A percentile compares a stretch with the other conserved stretches of the same genome.
phyloP scores from a whole-genome alignment of 495 filamentous ascomycete species.

The Hypoxylon fragiforme region DNA sequence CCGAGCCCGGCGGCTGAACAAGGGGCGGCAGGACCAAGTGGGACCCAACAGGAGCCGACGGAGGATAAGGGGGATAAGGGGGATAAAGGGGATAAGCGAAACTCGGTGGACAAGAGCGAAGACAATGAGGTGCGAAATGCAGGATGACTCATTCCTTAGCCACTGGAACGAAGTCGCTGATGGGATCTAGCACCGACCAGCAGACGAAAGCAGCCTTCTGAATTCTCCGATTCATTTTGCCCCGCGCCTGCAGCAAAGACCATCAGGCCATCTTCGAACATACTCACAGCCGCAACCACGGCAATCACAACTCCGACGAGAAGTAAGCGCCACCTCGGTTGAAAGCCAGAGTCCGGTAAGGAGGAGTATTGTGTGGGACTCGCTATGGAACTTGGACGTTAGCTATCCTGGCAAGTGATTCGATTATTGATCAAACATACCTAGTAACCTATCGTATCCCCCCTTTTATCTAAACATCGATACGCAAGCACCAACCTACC shows the following conservation, averaged over 20 bases:
- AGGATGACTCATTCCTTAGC: slow-evolving; percentile 37
- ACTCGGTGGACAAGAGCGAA: slow-evolving; percentile 22
- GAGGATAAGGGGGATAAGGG: slow-evolving; percentile 14
- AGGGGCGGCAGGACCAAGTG: slow-evolving; percentile 20
- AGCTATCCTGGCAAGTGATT: slow-evolving; percentile 43
- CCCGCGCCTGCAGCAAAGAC: slow-evolving; percentile 23
- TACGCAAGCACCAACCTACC: background rate
- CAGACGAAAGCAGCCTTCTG: slow-evolving; percentile 15
- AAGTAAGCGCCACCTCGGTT: slow-evolving; percentile 36
- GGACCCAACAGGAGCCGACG: slow-evolving; percentile 17
- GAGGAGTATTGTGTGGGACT: slow-evolving; percentile 57
- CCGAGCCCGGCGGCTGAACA: slow-evolving; percentile 44
- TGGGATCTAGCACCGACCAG: slow-evolving; percentile 35
- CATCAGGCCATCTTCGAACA: slow-evolving; percentile 16
- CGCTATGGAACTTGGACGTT: slow-evolving; percentile 56
- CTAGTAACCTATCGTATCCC: too few species aligned
- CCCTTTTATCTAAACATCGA: too few species aligned
- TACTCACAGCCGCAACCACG: slow-evolving; percentile 24
- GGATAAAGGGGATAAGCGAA: slow-evolving; percentile 21
- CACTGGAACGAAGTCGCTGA: slow-evolving; percentile 37
- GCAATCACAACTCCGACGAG: slow-evolving; percentile 32
- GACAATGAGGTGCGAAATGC: slow-evolving; percentile 40
- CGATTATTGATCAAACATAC: background rate
- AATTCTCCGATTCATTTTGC: too few species aligned
- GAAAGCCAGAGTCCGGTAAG: slow-evolving; percentile 43